A percentile compares a stretch with the other conserved stretches of the same genome.
phyloP scores from a whole-genome alignment of 306 rosid genomes.

The Quercus bicolor region DNA sequence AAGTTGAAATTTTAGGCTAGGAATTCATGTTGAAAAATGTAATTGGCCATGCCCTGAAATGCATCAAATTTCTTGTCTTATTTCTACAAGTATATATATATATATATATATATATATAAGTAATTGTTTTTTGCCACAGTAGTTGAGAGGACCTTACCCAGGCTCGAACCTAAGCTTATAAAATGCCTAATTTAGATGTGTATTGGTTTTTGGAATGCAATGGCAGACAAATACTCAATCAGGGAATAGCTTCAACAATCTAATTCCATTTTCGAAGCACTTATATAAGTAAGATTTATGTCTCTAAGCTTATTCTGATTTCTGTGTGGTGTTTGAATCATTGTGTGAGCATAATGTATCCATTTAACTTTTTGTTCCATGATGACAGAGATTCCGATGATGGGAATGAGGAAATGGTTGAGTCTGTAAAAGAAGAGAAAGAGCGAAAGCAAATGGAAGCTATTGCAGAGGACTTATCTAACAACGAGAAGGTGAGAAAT shows the following conservation, averaged over 20 bases:
- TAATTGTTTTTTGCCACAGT: too few species aligned
- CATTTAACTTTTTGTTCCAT: conserved; percentile 14
- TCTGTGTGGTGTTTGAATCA: conserved; percentile 10
- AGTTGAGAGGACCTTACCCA: neutral
- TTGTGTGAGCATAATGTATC: conserved; percentile 5
- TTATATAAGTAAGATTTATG: conserved; percentile 65
- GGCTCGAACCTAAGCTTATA: neutral
- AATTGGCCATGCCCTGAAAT: conserved; percentile 3
- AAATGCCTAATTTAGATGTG: conserved; percentile 10
- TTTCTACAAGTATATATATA: too few species aligned
- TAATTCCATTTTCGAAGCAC: conserved; percentile 72
- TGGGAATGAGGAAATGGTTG: conserved; percentile 53
- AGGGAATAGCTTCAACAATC: conserved; percentile 73
- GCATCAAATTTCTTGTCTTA: conserved; percentile 1
- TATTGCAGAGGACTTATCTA: conserved; percentile 75
- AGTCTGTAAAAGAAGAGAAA: conserved; percentile 62
- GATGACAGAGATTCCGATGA: conserved; percentile 54
- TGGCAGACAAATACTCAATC: conserved; percentile 57
- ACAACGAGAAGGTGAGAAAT: conserved; percentile 50
- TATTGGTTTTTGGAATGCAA: conserved; percentile 18
- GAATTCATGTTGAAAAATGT: neutral
- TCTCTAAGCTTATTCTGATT: conserved; percentile 2
- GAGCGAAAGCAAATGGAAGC: conserved; percentile 79
- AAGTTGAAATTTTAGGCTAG: neutral
- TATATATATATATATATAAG: neutral